These are phyloP conservation scores for Rhododendron kiyosumense DNA, from an alignment of 148 eudicot species.

Conservation along the genomic window DNA sequence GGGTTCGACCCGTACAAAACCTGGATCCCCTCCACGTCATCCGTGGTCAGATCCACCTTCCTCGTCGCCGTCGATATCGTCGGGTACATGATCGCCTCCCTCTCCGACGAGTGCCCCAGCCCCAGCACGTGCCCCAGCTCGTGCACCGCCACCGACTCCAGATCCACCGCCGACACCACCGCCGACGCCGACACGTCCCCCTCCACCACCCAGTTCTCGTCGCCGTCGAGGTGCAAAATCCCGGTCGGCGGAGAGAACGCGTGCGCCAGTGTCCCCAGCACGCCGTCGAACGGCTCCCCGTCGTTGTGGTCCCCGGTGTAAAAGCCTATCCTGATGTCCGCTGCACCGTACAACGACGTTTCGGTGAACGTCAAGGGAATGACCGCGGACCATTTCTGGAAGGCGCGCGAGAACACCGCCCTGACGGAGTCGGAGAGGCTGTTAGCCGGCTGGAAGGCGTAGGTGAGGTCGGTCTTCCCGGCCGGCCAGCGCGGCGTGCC, in stretches of 20 bases:
- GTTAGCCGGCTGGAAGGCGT: slow-evolving; percentile 38
- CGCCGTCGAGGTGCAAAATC: slow-evolving; percentile 30
- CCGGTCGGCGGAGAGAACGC: slow-evolving; percentile 46
- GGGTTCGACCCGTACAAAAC: slow-evolving; percentile 47
- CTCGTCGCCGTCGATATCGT: slow-evolving; percentile 27
- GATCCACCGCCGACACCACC: slow-evolving; percentile 34
- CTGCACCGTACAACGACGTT: slow-evolving; percentile 2
- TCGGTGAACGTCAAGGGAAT: slow-evolving; percentile 34
- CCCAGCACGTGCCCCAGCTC: slow-evolving; percentile 53
- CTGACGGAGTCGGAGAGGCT: slow-evolving; percentile 20
- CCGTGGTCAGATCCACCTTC: slow-evolving; percentile 29
- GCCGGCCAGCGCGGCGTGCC: slow-evolving; percentile 39
- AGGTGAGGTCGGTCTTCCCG: slow-evolving; percentile 20
- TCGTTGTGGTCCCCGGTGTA: slow-evolving; percentile 38
- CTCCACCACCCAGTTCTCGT: slow-evolving; percentile 37
- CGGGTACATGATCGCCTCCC: slow-evolving; percentile 48
- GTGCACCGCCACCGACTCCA: slow-evolving; percentile 51
- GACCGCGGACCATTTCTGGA: slow-evolving; percentile 35
- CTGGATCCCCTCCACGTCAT: slow-evolving; percentile 42
- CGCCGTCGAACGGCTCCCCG: slow-evolving; percentile 43
- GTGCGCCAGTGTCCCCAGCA: slow-evolving; percentile 36
- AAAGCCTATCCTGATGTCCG: slow-evolving; percentile 39
- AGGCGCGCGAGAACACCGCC: slow-evolving; percentile 30
- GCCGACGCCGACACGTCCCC: background rate
- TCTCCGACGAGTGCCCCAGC: slow-evolving; percentile 39